Conservation (phyloP, 1,284 basidiomycete species). For the Ceratobasidium sp. region DNA sequence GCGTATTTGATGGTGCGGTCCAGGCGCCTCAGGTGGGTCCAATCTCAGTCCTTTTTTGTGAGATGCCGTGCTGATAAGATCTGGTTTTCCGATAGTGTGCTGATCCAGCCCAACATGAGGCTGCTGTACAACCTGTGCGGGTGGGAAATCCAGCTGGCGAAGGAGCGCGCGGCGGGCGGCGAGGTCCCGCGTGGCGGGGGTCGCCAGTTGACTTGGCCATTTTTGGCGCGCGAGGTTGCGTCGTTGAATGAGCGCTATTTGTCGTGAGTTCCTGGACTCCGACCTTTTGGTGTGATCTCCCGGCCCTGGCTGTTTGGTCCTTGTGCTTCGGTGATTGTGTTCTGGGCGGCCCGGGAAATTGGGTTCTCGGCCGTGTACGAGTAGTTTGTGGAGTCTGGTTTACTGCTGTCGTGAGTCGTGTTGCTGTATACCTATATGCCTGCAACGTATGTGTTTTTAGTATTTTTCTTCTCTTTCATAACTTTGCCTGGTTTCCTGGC, state of each 20-base stretch:
- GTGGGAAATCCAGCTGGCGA: constrained; percentile 88
- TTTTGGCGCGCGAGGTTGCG: constrained; percentile 80
- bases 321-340: background rate
- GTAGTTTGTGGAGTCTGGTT: constrained; percentile 5
- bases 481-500: constrained; percentile 16
- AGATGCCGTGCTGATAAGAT: constrained; percentile 48
- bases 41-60: constrained; percentile 54
- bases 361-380: constrained; percentile 25
- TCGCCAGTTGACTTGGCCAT: constrained; percentile 76
- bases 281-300: background rate
- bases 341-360: constrained; percentile 9
- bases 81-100: constrained; percentile 59
- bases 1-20: constrained; percentile 92
- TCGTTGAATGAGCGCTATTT: constrained; percentile 84
- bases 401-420: constrained; percentile 27
- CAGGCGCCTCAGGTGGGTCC: constrained; percentile 66
- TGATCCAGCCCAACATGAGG: constrained; percentile 95
- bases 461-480: constrained; percentile 10
- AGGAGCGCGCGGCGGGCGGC: constrained; percentile 68
- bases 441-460: constrained; percentile 33
- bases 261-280: constrained; percentile 6
- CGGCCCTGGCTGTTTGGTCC: background rate
- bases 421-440: constrained; percentile 36
- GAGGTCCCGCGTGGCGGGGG: constrained; percentile 47
- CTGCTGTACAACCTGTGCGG: constrained; percentile 92